A percentile compares a stretch with the other conserved stretches of the same genome.
These are phyloP conservation scores for Triticum monococcum DNA, from an alignment of 176 grass and related monocot species.

Conservation along the genomic window DNA sequence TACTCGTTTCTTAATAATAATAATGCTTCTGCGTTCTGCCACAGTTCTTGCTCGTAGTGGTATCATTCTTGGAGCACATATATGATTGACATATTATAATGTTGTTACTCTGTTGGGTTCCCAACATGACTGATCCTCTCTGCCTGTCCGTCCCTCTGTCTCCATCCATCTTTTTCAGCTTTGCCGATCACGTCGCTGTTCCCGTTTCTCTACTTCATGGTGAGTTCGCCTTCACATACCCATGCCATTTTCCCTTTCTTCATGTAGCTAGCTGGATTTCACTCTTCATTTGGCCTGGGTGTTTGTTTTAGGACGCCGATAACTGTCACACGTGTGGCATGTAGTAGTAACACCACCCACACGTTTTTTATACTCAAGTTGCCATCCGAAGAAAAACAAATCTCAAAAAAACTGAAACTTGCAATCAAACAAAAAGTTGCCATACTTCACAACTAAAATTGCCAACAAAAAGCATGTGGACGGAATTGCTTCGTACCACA, in stretches of 20 bases:
- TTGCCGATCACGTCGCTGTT: constrained; percentile 69
- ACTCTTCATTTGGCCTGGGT: too few species aligned
- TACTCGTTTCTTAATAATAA: background rate
- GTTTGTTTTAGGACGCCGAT: too few species aligned
- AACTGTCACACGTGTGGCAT: too few species aligned
- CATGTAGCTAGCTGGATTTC: background rate
- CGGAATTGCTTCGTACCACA: too few species aligned
- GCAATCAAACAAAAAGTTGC: too few species aligned
- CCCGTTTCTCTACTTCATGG: constrained; percentile 92
- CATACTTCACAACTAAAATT: too few species aligned
- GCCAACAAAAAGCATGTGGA: too few species aligned
- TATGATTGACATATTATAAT: background rate
- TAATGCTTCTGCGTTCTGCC: background rate
- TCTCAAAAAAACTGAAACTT: too few species aligned
- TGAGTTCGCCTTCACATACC: constrained; percentile 24
- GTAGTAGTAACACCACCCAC: too few species aligned
- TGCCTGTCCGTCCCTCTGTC: background rate
- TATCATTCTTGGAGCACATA: background rate
- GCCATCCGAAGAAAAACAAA: too few species aligned
- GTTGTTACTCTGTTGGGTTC: background rate
- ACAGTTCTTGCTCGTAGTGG: background rate
- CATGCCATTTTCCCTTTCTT: background rate
- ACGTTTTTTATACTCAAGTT: too few species aligned
- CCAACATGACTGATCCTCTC: background rate
- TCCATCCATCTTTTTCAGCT: constrained; percentile 45